Conservation (phyloP, 1,284 basidiomycete species). For the Boletus sp. region DNA sequence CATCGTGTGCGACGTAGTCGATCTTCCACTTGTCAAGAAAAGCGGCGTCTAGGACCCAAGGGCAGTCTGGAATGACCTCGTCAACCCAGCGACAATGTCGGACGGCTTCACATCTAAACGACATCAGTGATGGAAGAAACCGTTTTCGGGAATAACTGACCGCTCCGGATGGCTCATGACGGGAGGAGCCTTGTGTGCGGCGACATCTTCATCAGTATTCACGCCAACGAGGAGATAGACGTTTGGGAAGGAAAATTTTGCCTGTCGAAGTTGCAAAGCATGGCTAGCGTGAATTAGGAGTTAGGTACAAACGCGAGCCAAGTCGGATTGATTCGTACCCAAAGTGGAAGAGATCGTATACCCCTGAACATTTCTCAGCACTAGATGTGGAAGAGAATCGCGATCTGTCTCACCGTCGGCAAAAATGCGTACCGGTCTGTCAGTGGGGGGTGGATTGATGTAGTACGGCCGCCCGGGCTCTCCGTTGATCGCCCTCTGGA, state of each 20-base stretch:
- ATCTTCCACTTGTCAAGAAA: constrained; percentile 86
- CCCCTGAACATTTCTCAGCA: constrained; percentile 49
- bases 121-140: constrained; percentile 19
- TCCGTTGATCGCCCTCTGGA: constrained; percentile 66
- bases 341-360: constrained; percentile 95
- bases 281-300: constrained; percentile 51
- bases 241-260: constrained; percentile 87
- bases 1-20: constrained; percentile 97
- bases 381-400: constrained; percentile 2
- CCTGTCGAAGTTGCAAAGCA: constrained; percentile 91
- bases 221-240: constrained; percentile 92
- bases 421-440: constrained; percentile 86
- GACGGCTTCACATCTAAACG: constrained; percentile 72
- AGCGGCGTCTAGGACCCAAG: constrained; percentile 85
- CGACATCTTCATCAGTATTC: constrained; percentile 79
- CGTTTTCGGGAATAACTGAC: constrained; percentile 33
- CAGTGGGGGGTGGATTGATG: constrained; percentile 80
- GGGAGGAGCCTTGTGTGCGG: constrained; percentile 71
- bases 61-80: constrained; percentile 91
- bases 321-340: constrained; percentile 52
- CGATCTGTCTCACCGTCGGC: constrained; percentile 71
- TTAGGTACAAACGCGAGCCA: constrained; percentile 13
- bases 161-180: constrained; percentile 90
- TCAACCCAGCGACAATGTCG: constrained; percentile 98
- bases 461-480: constrained; percentile 67